Base-by-base conservation (phyloP, 2,329 filamentous ascomycete species). In the Colletotrichum gigasporum region DNA sequence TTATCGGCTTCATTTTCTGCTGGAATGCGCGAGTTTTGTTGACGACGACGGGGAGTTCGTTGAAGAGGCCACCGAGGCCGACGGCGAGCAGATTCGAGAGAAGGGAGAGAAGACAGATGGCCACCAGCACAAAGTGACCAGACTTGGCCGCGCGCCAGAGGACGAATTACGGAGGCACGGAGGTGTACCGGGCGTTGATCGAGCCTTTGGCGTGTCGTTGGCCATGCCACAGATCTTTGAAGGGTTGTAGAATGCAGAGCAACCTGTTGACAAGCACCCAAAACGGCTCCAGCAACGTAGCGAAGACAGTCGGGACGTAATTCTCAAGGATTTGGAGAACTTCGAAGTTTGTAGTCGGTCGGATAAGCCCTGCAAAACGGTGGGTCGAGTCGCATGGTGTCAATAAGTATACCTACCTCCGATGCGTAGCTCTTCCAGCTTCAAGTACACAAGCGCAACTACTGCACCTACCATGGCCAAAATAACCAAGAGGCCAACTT, bases 261-360 rank as follows among this genome's bases (percentile, higher is more conserved):
- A 84, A 56, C 0, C 87, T 77, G 41, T 87, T 89, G 0, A 90
- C 60, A 0, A 88, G 69, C 0, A 87, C 73, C 82, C 87, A 87
- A 1, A 85, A 78, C 0, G 87, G 86, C 34, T 90, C 87, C 0
- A 88, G 75, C 0, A 88, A 54, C 0, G 87, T 89, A 0, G 85
- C 83, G 3, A 89, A 74, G 0, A 79, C 75, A 0, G 85, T 88
- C 0, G 87, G 87, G 0, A 88, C 71, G 50, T 87, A 88, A 6
- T 79, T 82, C 7, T 80, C 76, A 0, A 83, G 30, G 0, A 83
- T 35, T 4, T 80, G 77, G 0, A 76, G 58, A 0, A 82, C 71
- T 5, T 77, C 74, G 1, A 76, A 75, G 6, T 70, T 78, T 0
- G 67, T 28, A 0, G 70, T 72, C 1, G 78, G 79, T 0, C 76